phyloP scores from a whole-genome alignment of 768 basidiomycete genomes.

The Suillus fuscotomentosus region DNA sequence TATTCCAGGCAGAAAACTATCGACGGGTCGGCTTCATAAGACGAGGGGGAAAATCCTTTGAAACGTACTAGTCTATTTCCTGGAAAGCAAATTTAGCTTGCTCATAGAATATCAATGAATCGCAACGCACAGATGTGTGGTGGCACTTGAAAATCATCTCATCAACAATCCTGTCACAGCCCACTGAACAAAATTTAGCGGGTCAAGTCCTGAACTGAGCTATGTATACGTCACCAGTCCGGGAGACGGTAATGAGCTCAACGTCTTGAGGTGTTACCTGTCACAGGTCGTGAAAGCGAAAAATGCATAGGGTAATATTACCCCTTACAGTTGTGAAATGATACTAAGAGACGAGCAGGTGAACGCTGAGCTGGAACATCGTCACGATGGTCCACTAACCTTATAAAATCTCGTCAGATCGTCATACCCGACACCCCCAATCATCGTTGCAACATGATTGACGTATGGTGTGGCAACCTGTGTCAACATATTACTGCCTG shows the following conservation, averaged over 20 bases:
- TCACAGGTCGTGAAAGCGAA: background rate
- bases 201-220: constrained; percentile 7
- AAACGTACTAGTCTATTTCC: constrained; percentile 42
- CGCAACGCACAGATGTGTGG: constrained; percentile 33
- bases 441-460: constrained; percentile 44
- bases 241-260: constrained; percentile 39
- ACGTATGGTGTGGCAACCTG: constrained; percentile 42
- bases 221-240: constrained; percentile 28
- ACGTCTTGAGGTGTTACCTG: constrained; percentile 42
- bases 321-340: constrained; percentile 35
- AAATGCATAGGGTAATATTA: background rate
- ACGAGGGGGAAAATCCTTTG: background rate
- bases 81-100: constrained; percentile 10
- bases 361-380: background rate
- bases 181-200: constrained; percentile 23
- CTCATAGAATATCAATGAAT: background rate
- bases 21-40: background rate
- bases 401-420: constrained; percentile 47
- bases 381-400: constrained; percentile 16
- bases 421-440: constrained; percentile 43
- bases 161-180: constrained; percentile 44
- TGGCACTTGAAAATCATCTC: constrained; percentile 47
- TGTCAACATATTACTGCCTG: background rate
- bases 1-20: constrained; percentile 32
- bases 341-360: constrained; percentile 22